These are phyloP conservation scores for Cordyceps cateniannulata DNA, from an alignment of 2,329 filamentous ascomycete genomes.

Conservation along the genomic window DNA sequence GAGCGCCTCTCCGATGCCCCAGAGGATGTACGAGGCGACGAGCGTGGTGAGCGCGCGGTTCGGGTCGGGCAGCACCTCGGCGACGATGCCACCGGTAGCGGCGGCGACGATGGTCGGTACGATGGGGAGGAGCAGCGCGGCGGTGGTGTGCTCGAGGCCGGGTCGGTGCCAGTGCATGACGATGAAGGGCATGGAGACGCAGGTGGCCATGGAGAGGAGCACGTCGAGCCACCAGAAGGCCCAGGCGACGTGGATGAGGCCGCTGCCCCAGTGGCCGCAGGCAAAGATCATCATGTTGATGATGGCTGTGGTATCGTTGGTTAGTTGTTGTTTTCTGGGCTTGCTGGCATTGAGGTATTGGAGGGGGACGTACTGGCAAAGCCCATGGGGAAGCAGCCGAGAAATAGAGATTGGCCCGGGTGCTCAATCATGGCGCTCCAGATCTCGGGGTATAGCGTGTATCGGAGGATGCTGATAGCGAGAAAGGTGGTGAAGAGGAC, in stretches of 20 bases:
- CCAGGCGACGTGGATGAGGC: constrained; percentile 50
- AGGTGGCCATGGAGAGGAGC: constrained; percentile 45
- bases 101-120: constrained; percentile 61
- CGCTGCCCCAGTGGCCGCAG: constrained; percentile 56
- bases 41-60: constrained; percentile 54
- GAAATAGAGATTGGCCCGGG: constrained; percentile 60
- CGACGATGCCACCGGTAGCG: constrained; percentile 57
- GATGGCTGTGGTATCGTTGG: constrained; percentile 34
- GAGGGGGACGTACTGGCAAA: constrained; percentile 42
- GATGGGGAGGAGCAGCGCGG: constrained; percentile 59
- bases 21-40: constrained; percentile 60
- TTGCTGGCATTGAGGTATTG: background rate
- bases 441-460: constrained; percentile 58
- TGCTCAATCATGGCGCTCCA: constrained; percentile 61
- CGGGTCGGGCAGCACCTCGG: constrained; percentile 49
- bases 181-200: constrained; percentile 49
- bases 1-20: constrained; percentile 55
- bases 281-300: constrained; percentile 58
- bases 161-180: constrained; percentile 42
- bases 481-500: constrained; percentile 50
- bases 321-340: background rate
- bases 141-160: constrained; percentile 53
- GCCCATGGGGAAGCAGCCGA: constrained; percentile 63
- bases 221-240: constrained; percentile 53
- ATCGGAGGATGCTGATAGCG: constrained; percentile 50